These are phyloP conservation scores for Serendipita sp. DNA, from an alignment of 768 basidiomycete species.

Conservation along the genomic window DNA sequence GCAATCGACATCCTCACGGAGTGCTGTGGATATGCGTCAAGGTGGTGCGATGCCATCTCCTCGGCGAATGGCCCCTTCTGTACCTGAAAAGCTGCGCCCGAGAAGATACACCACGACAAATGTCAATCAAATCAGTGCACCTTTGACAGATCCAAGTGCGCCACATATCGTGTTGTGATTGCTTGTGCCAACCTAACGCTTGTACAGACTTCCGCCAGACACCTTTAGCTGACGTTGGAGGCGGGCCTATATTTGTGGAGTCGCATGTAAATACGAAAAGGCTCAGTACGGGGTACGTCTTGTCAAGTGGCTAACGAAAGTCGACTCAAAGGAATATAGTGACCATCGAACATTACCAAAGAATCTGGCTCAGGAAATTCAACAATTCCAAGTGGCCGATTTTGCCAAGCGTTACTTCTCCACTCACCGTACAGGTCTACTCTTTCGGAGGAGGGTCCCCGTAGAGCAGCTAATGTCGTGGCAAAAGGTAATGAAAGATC, in stretches of 20 bases:
- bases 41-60: background rate
- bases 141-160: background rate
- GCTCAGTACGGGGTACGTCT: conserved; percentile 48
- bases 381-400: conserved; percentile 71
- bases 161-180: background rate
- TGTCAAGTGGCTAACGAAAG: conserved; percentile 5
- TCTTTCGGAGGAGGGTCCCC: conserved; percentile 67
- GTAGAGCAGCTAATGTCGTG: conserved; percentile 80
- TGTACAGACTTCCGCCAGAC: background rate
- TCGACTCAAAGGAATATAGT: conserved; percentile 24
- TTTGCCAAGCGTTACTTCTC: conserved; percentile 83
- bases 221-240: background rate
- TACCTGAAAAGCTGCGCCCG: background rate
- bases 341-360: conserved; percentile 63
- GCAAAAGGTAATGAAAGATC: conserved; percentile 48
- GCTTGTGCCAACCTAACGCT: too few species aligned
- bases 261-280: conserved; percentile 16
- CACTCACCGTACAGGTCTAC: conserved; percentile 75
- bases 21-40: background rate
- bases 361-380: conserved; percentile 69
- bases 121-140: background rate
- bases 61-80: background rate
- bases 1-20: background rate
- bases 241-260: conserved; percentile 18
- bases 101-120: background rate